Evolutionary conservation across 2,329 filamentous ascomycete species (phyloP), one percentile per base, ranked within the genome.

Genomic region (Colletotrichum somersetense): DNA sequence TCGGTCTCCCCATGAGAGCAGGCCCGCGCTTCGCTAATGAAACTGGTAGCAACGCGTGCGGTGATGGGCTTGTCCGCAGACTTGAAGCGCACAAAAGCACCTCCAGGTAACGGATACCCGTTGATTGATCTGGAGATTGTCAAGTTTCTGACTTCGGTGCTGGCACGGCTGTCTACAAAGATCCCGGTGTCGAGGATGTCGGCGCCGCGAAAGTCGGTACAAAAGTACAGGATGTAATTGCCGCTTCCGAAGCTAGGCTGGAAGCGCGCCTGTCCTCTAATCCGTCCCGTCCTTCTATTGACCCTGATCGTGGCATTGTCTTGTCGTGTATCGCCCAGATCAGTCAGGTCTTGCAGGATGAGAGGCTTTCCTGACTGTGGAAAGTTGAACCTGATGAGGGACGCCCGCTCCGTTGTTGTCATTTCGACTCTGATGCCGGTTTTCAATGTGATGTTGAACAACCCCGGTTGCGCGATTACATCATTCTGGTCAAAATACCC

Each of bases 1-100:
- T 95, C 92, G 0, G 77, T 81, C 78, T 93, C 90, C 0, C 89
- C 92, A 77, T 91, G 92, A 8, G 84, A 78, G 76, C 93, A 95
- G 1, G 92, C 92, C 78, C 91, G 88, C 0, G 87, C 84, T 2
- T 83, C 81, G 77, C 89, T 92, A 75, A 94, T 89, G 79, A 93
- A 92, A 74, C 91, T 94, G 10, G 93, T 82, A 0, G 91, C 92
- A 7, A 92, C 90, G 42, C 92, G 87, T 14, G 87, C 91, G 10
- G 88, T 79, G n/a, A 94, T 86, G 2, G 87, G 86, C 2, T 83
- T 82, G 0, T 85, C 82, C 20, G 87, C 78, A 3, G 67, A 66
- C 48, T 67, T 73, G 76, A 93, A 93, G 55, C 89, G 85, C 30
- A 89, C 85, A 81, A 91, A 93, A 0, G 88, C 91, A 6, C 91